Conservation (phyloP, 2,329 filamentous ascomycete species). For the Ceratocystis variospora region DNA sequence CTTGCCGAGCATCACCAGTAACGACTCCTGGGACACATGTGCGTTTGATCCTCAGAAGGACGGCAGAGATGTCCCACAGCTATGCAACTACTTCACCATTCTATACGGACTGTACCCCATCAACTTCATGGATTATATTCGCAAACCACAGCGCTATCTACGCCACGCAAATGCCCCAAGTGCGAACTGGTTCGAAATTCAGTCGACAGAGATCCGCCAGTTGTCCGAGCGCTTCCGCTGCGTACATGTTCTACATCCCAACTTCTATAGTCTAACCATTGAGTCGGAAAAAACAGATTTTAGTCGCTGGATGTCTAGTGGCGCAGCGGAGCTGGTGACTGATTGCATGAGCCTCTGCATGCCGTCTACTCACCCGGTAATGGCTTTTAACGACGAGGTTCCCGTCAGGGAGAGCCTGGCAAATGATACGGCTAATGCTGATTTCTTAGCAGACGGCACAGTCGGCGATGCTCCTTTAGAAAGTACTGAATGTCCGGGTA, state of each 20-base stretch:
- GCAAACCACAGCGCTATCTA: slow-evolving; percentile 66
- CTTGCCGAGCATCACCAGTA: slow-evolving; percentile 22
- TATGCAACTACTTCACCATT: slow-evolving; percentile 65
- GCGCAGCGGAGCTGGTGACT: slow-evolving; percentile 65
- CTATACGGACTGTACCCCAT: slow-evolving; percentile 73
- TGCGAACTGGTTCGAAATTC: slow-evolving; percentile 61
- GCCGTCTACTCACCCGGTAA: slow-evolving; percentile 18
- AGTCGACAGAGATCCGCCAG: slow-evolving; percentile 62
- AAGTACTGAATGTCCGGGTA: background rate
- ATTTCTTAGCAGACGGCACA: background rate
- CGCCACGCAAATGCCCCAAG: slow-evolving; percentile 57
- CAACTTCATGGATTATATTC: slow-evolving; percentile 76
- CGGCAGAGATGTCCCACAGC: slow-evolving; percentile 48
- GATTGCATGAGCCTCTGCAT: slow-evolving; percentile 59
- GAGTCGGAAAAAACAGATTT: slow-evolving; percentile 67
- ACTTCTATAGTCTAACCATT: slow-evolving; percentile 66
- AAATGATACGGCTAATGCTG: background rate
- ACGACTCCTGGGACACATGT: slow-evolving; percentile 49
- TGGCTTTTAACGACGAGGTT: background rate
- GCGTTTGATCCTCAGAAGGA: slow-evolving; percentile 48
- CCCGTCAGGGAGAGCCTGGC: background rate
- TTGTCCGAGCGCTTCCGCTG: slow-evolving; percentile 62
- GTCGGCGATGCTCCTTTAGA: background rate
- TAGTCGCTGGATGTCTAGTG: slow-evolving; percentile 65
- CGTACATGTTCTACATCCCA: slow-evolving; percentile 65